Percentiles rank a stretch among this genome's conserved stretches.
Evolutionary conservation across 2,329 filamentous ascomycete species (phyloP).

Genomic region (Calonectria honghensis): DNA sequence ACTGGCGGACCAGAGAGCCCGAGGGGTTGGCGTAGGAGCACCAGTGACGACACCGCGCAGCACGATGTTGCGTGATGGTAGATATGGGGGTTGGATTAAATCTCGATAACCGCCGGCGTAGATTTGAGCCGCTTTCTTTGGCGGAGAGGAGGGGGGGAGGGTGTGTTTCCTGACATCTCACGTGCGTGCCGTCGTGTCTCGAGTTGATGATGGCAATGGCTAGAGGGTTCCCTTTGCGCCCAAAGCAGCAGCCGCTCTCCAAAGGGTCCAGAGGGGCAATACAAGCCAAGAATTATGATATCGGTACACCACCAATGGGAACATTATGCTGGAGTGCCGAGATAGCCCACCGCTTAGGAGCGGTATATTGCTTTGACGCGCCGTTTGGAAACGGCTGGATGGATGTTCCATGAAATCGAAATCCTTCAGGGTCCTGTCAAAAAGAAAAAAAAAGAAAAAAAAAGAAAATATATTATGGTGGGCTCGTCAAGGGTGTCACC

Average conservation of each 20-base stretch:
- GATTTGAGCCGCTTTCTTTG: neutral
- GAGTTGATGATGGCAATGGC: neutral
- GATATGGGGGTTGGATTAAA: neutral
- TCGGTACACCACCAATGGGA: neutral
- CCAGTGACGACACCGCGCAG: slow-evolving; percentile 21
- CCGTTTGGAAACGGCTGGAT: neutral
- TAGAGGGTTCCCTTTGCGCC: no score
- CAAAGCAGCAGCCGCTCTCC: neutral
- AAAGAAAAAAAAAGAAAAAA: neutral
- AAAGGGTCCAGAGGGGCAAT: slow-evolving; percentile 2
- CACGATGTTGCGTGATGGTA: slow-evolving; percentile 3
- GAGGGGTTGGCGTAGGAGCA: neutral
- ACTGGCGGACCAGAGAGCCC: neutral
- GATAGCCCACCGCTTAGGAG: slow-evolving; percentile 15
- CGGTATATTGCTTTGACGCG: slow-evolving; percentile 11
- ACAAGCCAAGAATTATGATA: neutral
- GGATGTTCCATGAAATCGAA: neutral
- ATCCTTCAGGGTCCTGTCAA: neutral
- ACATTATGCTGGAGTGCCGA: slow-evolving; percentile 5
- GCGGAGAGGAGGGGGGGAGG: no score
- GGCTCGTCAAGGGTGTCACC: neutral
- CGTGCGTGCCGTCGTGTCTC: neutral
- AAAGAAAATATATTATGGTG: neutral
- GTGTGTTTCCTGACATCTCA: no score
- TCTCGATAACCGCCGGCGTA: slow-evolving; percentile 20